Conservation (phyloP, 768 basidiomycete species). For the Tricholoma bakamatsutake region DNA sequence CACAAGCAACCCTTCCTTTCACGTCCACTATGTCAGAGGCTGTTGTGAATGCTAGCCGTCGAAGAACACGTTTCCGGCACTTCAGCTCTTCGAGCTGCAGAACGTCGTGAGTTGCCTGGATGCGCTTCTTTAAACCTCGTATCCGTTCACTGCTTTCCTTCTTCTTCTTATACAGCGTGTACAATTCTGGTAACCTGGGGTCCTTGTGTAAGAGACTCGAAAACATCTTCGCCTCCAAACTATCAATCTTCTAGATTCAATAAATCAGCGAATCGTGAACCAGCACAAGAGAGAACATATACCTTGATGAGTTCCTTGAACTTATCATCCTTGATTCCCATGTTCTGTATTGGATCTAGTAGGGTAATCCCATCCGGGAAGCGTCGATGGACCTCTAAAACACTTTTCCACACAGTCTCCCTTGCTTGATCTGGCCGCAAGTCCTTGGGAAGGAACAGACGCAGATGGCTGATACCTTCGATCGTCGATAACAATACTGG, state of each 20-base stretch:
- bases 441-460: slow-evolving; percentile 88
- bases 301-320: slow-evolving; percentile 86
- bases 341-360: slow-evolving; percentile 89
- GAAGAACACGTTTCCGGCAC: slow-evolving; percentile 87
- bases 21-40: slow-evolving; percentile 91
- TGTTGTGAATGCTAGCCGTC: slow-evolving; percentile 87
- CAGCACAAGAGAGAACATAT: slow-evolving; percentile 8
- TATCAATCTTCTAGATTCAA: slow-evolving; percentile 72
- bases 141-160: slow-evolving; percentile 63
- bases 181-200: slow-evolving; percentile 71
- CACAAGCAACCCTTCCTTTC: slow-evolving; percentile 97
- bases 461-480: slow-evolving; percentile 79
- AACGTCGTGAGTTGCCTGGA: slow-evolving; percentile 86
- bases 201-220: slow-evolving; percentile 76
- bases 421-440: slow-evolving; percentile 68
- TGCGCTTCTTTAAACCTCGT: slow-evolving; percentile 76
- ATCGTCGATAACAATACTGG: slow-evolving; percentile 86
- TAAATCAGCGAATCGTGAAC: not conserved
- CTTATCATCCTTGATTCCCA: slow-evolving; percentile 93
- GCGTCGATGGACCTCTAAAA: slow-evolving; percentile 84
- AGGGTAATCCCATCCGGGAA: slow-evolving; percentile 84
- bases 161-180: slow-evolving; percentile 75
- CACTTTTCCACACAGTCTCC: slow-evolving; percentile 85
- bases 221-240: slow-evolving; percentile 83
- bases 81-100: slow-evolving; percentile 96